A percentile compares a stretch with the other conserved stretches of the same genome.
These are phyloP conservation scores for Fraxinus pennsylvanica DNA, from an alignment of 257 asterid species.

Conservation along the genomic window DNA sequence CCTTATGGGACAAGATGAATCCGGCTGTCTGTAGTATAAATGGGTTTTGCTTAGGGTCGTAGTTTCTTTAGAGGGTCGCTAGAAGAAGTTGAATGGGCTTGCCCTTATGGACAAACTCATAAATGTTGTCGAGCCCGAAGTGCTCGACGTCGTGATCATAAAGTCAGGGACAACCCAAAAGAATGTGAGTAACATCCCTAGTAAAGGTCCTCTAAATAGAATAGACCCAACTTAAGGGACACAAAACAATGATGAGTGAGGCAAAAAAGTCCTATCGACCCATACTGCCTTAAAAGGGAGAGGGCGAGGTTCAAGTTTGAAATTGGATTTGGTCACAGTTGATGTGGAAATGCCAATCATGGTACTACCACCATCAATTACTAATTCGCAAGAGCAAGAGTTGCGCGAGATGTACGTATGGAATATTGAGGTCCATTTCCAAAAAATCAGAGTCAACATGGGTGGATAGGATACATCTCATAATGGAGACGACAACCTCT, in stretches of 20 bases:
- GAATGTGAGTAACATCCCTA: neutral
- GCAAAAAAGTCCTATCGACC: neutral
- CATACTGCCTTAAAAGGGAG: neutral
- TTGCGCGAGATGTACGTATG: neutral
- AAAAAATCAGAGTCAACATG: no score
- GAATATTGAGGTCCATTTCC: neutral
- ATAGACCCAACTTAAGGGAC: neutral
- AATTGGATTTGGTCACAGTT: neutral
- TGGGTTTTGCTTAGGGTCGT: no score
- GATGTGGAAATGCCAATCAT: neutral
- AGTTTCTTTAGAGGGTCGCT: neutral
- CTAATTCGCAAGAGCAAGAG: neutral
- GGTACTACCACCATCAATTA: neutral
- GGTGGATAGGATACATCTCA: neutral
- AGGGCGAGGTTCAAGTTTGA: neutral
- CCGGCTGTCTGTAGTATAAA: neutral
- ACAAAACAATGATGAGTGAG: neutral
- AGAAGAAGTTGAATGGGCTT: neutral
- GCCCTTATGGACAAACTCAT: neutral
- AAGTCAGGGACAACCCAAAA: neutral
- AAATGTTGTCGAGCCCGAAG: no score
- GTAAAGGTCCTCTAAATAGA: neutral
- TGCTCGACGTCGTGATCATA: neutral
- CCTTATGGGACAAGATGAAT: neutral
- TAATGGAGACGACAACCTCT: no score